These are phyloP conservation scores for Aureobasidium sp. DNA, from an alignment of 2,329 filamentous ascomycete species.

Conservation along the genomic window DNA sequence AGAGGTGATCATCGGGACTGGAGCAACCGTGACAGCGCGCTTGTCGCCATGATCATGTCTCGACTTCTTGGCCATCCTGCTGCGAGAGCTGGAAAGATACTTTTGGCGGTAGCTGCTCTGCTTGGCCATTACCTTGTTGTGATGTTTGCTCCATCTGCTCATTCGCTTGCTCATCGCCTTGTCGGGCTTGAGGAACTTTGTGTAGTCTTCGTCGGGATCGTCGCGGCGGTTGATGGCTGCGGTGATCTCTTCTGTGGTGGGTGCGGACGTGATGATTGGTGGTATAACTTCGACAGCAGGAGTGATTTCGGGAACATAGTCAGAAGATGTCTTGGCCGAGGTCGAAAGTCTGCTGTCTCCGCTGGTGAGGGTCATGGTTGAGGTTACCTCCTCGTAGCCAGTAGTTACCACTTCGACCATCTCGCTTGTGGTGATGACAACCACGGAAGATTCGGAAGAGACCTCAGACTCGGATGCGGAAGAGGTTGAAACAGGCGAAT, in stretches of 20 bases:
- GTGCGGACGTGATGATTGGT: no score
- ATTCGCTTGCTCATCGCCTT: not conserved
- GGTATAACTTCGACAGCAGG: no score
- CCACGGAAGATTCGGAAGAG: not conserved
- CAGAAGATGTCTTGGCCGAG: not conserved
- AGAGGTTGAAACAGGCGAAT: not conserved
- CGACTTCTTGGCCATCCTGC: not conserved
- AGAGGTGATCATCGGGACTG: no score
- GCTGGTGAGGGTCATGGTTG: not conserved
- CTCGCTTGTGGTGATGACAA: not conserved
- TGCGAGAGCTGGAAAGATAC: not conserved
- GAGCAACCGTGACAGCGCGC: no score
- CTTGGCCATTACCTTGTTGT: not conserved
- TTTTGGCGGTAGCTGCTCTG: not conserved
- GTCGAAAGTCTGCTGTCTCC: not conserved
- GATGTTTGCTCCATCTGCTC: not conserved
- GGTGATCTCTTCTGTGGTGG: no score
- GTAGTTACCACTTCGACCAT: not conserved
- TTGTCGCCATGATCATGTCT: not conserved
- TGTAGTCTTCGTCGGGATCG: not conserved
- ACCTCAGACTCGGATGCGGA: not conserved
- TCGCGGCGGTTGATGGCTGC: not conserved
- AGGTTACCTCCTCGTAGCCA: not conserved
- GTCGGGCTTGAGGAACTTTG: not conserved
- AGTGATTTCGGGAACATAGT: not conserved